Conservation (phyloP, 2,329 filamentous ascomycete species). For the Podosphaera fusca region DNA sequence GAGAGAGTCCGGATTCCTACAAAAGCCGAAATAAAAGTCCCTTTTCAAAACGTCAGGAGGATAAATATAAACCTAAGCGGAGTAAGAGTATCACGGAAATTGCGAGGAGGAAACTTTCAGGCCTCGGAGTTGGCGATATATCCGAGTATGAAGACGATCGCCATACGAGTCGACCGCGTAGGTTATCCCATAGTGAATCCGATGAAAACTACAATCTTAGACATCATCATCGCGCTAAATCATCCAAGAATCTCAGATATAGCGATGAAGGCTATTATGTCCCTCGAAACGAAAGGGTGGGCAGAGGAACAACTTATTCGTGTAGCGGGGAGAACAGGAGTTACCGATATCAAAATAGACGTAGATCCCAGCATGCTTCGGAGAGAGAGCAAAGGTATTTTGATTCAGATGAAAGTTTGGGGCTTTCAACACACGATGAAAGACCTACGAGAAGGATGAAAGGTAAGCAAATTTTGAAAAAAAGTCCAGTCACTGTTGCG, state of each 20-base stretch:
- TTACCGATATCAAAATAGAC: conserved; percentile 8
- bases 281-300: too few relatives aligned
- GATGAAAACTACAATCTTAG: conserved; percentile 10
- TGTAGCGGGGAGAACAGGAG: conserved; percentile 6
- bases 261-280: conserved; percentile 1
- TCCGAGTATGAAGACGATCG: conserved; percentile 14
- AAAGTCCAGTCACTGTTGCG: conserved; percentile 41
- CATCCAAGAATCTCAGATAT: conserved; percentile 9
- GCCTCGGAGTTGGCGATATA: conserved; percentile 32
- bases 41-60: conserved; percentile 9
- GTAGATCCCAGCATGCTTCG: conserved; percentile 11
- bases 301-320: conserved; percentile 10
- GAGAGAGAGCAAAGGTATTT: conserved; percentile 12
- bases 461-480: conserved; percentile 41
- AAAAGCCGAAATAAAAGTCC: conserved; percentile 13
- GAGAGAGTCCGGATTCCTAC: conserved; percentile 13
- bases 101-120: conserved; percentile 36
- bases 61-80: conserved; percentile 24
- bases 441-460: conserved; percentile 37
- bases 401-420: conserved; percentile 26
- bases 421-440: conserved; percentile 38
- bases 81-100: conserved; percentile 43
- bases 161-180: conserved; percentile 3
- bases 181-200: conserved; percentile 6
- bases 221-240: neutral